Percentiles rank a stretch among this genome's conserved stretches.
These are phyloP conservation scores for Colletotrichum melonis DNA, from an alignment of 2,329 filamentous ascomycete genomes.

Conservation along the genomic window DNA sequence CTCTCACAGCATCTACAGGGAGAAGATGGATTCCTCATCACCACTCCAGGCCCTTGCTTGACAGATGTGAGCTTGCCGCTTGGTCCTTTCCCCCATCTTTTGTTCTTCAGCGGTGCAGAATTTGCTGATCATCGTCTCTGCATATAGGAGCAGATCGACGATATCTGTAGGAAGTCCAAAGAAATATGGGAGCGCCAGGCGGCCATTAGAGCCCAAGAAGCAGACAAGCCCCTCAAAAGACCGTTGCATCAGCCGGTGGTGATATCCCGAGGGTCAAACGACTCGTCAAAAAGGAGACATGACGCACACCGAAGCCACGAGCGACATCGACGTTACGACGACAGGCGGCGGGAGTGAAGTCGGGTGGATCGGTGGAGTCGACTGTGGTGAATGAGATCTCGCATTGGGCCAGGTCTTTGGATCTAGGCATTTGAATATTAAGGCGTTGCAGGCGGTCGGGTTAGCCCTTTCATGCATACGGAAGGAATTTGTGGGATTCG, in stretches of 20 bases:
- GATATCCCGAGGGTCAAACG: constrained; percentile 55
- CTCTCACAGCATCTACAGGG: constrained; percentile 53
- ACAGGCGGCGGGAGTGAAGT: constrained; percentile 41
- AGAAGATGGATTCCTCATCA: constrained; percentile 71
- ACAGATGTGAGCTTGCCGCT: constrained; percentile 62
- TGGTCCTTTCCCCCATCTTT: background rate
- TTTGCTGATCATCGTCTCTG: constrained; percentile 62
- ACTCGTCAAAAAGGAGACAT: constrained; percentile 48
- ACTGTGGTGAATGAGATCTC: constrained; percentile 21
- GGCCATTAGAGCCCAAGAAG: constrained; percentile 59
- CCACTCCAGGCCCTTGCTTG: constrained; percentile 66
- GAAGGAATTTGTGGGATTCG: constrained; percentile 31
- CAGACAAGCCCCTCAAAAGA: constrained; percentile 64
- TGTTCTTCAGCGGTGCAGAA: constrained; percentile 41
- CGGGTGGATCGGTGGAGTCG: constrained; percentile 14
- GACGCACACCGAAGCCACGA: constrained; percentile 46
- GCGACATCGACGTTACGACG: constrained; percentile 42
- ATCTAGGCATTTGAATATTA: constrained; percentile 14
- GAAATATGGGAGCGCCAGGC: constrained; percentile 69
- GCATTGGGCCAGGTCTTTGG: constrained; percentile 29
- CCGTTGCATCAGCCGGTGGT: constrained; percentile 67
- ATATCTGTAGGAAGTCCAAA: constrained; percentile 69
- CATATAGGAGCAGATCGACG: constrained; percentile 70
- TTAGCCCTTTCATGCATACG: constrained; percentile 26
- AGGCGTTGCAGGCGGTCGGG: constrained; percentile 17